Evolutionary conservation across 2,329 filamentous ascomycete genomes (phyloP), one percentile per base, ranked within the genome.

Genomic region (Sclerotinia nivalis): DNA sequence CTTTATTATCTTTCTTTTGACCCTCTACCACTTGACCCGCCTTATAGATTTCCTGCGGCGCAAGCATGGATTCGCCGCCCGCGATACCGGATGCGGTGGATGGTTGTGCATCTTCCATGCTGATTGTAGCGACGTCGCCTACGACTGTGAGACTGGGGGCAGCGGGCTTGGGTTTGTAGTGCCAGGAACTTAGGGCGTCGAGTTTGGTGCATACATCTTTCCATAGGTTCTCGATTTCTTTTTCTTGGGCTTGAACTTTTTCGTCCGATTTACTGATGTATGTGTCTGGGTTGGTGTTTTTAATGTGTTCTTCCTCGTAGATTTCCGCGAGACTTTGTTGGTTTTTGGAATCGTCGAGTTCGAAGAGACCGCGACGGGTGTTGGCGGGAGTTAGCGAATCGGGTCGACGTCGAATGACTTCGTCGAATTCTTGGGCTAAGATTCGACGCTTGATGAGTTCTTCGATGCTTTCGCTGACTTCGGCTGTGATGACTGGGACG

Each of bases 21-120:
- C 84, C 88, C 72, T 88, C 86, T 76, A 83, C 88, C 72, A 88
- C 86, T 76, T 91, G 89, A 72, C 89, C 89, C n/a, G 93, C 89
- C 76, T 88, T 89, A 83, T 98, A 99, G 37, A 99, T 86, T 80
- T 99, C 96, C 78, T 98, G 96, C 3, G 96, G 96, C 59, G 96
- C 96, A 71, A 99, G 87, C 83, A 91, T 91, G 77, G 90, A 92
- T 73, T 88, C 84, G 59, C 85, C 87, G 68, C 88, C 88, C 20
- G 85, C 84, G 70, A 93, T 88, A 55, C 91, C 92, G 77, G 90
- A 89, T 56, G 92, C 91, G 0, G 91, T 93, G 22, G 91, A 90
- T 10, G 96, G 95, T 76, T 97, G 91, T 1, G 93, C 95, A 78
- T 99, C 96, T 83, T 99, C 96, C 91, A 98, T 97, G 74, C 88